Evolutionary conservation across 2,329 filamentous ascomycete species (phyloP), one percentile per base, ranked within the genome.

Genomic region (Zopfia rhizophila): DNA sequence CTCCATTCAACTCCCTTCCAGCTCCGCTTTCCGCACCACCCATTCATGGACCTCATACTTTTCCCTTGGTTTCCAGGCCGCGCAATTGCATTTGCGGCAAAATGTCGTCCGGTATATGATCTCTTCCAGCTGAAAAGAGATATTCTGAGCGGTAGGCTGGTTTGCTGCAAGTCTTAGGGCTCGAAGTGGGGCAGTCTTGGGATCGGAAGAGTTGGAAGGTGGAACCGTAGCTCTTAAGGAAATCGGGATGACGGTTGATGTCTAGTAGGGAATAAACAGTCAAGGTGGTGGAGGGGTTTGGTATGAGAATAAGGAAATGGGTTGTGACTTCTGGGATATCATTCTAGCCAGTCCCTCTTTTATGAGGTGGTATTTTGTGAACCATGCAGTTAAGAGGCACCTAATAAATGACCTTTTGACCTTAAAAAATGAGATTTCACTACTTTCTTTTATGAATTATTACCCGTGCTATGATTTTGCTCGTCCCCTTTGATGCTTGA

Each of bases 21-120:
- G 31, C 14, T 35, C 5, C 40, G 28, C 10, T 38, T 45, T 23
- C 38, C 36, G 11, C 53, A 56, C 30, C 49, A 56, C 27, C 43
- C 53, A 1, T 56, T 53, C 38, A 42, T 53, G 12, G 53, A 56
- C 22, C 33, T 45, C 4, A 44, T 56, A 11, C 53, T 50, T 2
- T 48, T 56, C 16, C 53, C 46, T 1, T 56, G 53, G 53, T 48
- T 56, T 19, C 40, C 49, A 14, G 49, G 51, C 8, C 53, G 53
- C 13, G 44, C 40, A 6, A 51, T 53, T 17, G 36, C 31, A 10
- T 24, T 56, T 14, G 25, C 24, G 13, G 25, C 37, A 1, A 30
- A 44, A 8, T 35, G 43, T 13, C 46, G 46, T 6, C 50, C 50
- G 8, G 23, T 35, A 7, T 51, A 33, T 14, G 24, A 44, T 31